A percentile compares a stretch with the other conserved stretches of the same genome.
These are phyloP conservation scores for Apiospora rasikravindrae DNA, from an alignment of 2,329 filamentous ascomycete species.

Conservation along the genomic window DNA sequence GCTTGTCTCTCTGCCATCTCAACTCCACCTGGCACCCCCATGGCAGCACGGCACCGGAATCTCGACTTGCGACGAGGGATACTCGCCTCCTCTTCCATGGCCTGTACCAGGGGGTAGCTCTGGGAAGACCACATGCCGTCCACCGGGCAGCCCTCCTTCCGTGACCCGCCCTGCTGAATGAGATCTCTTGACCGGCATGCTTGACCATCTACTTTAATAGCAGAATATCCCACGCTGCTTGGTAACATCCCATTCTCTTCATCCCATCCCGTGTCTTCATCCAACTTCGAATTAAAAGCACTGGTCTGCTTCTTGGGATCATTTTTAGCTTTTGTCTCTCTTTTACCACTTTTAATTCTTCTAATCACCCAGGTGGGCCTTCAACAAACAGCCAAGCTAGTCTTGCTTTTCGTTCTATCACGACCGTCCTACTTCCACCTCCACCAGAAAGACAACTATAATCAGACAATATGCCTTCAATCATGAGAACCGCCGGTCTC, in stretches of 20 bases:
- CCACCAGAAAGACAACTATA: conserved; percentile 28
- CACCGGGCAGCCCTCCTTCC: conserved; percentile 38
- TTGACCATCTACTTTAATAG: conserved; percentile 33
- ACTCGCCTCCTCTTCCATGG: neutral
- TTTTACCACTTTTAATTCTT: conserved; percentile 43
- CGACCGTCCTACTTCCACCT: conserved; percentile 23
- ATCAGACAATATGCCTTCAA: conserved; percentile 50
- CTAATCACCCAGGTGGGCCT: conserved; percentile 29
- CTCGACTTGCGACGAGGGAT: conserved; percentile 15
- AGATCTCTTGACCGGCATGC: conserved; percentile 26
- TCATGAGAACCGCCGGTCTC: conserved; percentile 49
- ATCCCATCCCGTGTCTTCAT: conserved; percentile 39
- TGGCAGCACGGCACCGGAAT: conserved; percentile 14
- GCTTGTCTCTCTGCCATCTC: conserved; percentile 13
- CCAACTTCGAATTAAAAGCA: conserved; percentile 47
- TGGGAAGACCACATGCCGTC: conserved; percentile 31
- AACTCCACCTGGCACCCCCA: neutral
- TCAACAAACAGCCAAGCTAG: conserved; percentile 47
- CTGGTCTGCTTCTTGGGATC: conserved; percentile 55
- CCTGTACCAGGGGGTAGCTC: conserved; percentile 24
- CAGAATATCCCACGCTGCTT: conserved; percentile 35
- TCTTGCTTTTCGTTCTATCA: conserved; percentile 38
- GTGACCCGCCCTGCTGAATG: conserved; percentile 32
- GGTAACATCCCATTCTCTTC: conserved; percentile 35
- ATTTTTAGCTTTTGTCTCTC: conserved; percentile 41